Evolutionary conservation across 2,329 filamentous ascomycete genomes (phyloP).

Genomic region (Phialemonium atrogriseum): DNA sequence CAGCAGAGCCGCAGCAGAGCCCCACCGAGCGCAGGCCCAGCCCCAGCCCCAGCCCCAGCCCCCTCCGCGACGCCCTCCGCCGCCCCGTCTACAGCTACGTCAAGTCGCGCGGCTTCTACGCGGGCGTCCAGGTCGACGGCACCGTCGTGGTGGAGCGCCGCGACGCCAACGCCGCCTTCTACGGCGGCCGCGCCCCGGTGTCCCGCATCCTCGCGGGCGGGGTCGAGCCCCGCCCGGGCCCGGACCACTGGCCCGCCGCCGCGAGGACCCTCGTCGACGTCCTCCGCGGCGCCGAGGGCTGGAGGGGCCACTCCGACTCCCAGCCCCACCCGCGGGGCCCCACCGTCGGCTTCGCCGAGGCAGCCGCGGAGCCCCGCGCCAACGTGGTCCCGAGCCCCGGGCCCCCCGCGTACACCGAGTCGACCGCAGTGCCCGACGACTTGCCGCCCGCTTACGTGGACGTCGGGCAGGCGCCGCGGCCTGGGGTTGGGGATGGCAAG

Average conservation of each 20-base stretch:
- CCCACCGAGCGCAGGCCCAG: neutral
- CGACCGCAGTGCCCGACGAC: neutral
- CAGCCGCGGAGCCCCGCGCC: slow-evolving; percentile 5
- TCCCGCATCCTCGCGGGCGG: slow-evolving; percentile 39
- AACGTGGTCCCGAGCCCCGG: neutral
- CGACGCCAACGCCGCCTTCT: slow-evolving; percentile 86
- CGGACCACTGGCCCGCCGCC: slow-evolving; percentile 21
- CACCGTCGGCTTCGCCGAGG: slow-evolving; percentile 7
- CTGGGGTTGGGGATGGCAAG: slow-evolving; percentile 1
- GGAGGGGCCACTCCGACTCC: slow-evolving; percentile 6
- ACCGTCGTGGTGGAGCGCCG: slow-evolving; percentile 77
- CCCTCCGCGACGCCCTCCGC: slow-evolving; percentile 18
- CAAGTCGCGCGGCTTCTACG: slow-evolving; percentile 83
- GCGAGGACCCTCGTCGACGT: slow-evolving; percentile 24
- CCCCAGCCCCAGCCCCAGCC: slow-evolving; percentile 13
- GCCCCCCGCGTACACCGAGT: neutral
- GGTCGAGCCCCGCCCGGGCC: slow-evolving; percentile 19
- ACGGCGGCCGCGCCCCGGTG: slow-evolving; percentile 50
- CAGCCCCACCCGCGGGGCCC: neutral
- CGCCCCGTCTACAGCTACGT: slow-evolving; percentile 59
- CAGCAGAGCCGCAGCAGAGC: neutral
- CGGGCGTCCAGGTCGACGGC: slow-evolving; percentile 78
- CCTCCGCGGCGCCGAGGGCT: slow-evolving; percentile 26
- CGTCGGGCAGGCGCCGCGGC: slow-evolving; percentile 1
- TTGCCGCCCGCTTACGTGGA: slow-evolving; percentile 4